Conservation (phyloP, 176 grass and related monocot species). For the Canna indica region DNA sequence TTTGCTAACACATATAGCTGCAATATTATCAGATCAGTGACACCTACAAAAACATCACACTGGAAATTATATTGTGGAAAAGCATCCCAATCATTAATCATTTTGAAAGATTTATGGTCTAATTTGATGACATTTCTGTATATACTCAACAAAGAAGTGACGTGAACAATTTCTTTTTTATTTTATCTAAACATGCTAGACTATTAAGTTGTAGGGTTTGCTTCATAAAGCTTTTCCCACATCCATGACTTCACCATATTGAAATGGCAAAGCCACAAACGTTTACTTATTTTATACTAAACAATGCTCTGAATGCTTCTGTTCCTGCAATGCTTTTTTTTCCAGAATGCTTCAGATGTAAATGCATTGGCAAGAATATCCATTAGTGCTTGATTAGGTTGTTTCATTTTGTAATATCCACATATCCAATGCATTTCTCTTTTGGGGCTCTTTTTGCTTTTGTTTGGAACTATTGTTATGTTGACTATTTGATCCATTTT, state of each 20-base stretch:
- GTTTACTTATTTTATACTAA: not conserved
- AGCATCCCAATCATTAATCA: not conserved
- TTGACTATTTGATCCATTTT: not conserved
- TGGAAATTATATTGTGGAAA: not conserved
- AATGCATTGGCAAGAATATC: not conserved
- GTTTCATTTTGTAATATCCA: not conserved
- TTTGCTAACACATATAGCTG: too few species aligned
- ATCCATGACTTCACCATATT: not conserved
- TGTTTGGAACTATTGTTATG: not conserved
- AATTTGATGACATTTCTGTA: not conserved
- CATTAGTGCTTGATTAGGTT: not conserved
- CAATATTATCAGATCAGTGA: too few species aligned
- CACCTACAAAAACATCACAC: too few species aligned
- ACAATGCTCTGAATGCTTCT: not conserved
- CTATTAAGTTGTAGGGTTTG: not conserved
- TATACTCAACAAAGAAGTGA: not conserved
- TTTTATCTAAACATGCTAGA: not conserved
- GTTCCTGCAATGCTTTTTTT: too few species aligned
- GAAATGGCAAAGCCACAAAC: not conserved
- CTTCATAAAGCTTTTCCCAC: not conserved
- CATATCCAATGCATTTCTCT: not conserved
- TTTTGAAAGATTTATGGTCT: not conserved
- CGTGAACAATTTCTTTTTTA: not conserved
- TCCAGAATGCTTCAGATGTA: not conserved
- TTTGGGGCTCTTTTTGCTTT: not conserved